phyloP scores from a whole-genome alignment of 345 rosid genomes.

The Eutrema yunnanense region DNA sequence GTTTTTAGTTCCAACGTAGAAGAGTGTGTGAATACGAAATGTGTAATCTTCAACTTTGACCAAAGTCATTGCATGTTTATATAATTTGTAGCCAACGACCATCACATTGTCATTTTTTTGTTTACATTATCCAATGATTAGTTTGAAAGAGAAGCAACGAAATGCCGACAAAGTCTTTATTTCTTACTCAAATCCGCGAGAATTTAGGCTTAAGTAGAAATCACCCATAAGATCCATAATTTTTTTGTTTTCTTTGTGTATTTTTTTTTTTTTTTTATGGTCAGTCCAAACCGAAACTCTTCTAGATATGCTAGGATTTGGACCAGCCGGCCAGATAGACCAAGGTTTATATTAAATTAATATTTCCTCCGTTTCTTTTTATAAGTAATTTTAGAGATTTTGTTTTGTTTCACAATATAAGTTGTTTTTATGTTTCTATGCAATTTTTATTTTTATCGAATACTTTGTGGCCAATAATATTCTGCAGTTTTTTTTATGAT shows the following conservation, averaged over 20 bases:
- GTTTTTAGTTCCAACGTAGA: neutral
- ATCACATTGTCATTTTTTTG: neutral
- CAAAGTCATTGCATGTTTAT: constrained; percentile 12
- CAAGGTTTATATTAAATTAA: neutral
- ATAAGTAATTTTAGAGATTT: no score
- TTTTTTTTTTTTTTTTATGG: no score
- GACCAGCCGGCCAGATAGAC: neutral
- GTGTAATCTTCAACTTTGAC: constrained; percentile 22
- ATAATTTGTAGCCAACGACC: neutral
- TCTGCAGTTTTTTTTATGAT: no score
- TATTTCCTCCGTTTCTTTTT: no score
- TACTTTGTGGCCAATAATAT: no score
- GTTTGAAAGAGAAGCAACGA: neutral
- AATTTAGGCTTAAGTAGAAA: neutral
- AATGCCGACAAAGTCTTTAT: neutral
- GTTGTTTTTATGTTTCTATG: no score
- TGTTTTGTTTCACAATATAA: no score
- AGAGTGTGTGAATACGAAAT: neutral
- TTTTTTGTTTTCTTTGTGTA: no score
- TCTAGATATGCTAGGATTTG: neutral
- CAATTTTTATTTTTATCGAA: no score
- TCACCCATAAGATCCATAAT: no score
- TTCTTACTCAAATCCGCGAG: neutral
- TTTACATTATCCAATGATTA: constrained; percentile 13
- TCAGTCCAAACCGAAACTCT: neutral